Conservation (phyloP, 2,329 filamentous ascomycete species). For the Drechslerella stenobrocha region DNA sequence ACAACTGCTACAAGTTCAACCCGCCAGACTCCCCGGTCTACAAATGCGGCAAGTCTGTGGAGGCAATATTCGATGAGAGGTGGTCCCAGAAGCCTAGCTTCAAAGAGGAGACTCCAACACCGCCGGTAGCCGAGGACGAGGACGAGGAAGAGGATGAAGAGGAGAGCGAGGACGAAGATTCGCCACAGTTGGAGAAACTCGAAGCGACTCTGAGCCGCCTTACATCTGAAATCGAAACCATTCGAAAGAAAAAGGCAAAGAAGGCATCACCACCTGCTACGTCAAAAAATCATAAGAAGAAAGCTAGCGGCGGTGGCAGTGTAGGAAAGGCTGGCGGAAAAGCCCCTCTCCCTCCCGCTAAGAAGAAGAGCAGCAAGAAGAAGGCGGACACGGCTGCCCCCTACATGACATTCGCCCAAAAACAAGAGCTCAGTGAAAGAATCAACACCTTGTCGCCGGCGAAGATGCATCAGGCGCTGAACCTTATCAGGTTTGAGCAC, state of each 20-base stretch:
- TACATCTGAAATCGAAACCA: slow-evolving; percentile 56
- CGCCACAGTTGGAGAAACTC: slow-evolving; percentile 73
- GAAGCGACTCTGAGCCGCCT: slow-evolving; percentile 67
- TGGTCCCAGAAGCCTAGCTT: slow-evolving; percentile 80
- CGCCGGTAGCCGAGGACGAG: slow-evolving; percentile 70
- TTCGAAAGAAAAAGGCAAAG: slow-evolving; percentile 63
- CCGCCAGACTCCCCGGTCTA: slow-evolving; percentile 75
- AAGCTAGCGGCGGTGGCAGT: slow-evolving; percentile 49
- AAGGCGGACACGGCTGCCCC: slow-evolving; percentile 56
- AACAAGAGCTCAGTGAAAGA: slow-evolving; percentile 84
- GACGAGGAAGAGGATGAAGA: slow-evolving; percentile 65
- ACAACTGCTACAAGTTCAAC: slow-evolving; percentile 93
- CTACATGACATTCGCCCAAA: slow-evolving; percentile 74
- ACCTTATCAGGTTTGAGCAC: slow-evolving; percentile 85
- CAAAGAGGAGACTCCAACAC: slow-evolving; percentile 69
- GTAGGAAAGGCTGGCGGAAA: slow-evolving; percentile 58
- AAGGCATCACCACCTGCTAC: slow-evolving; percentile 60
- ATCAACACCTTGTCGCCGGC: slow-evolving; percentile 77
- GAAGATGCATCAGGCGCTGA: slow-evolving; percentile 78
- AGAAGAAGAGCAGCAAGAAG: slow-evolving; percentile 55
- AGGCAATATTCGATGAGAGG: slow-evolving; percentile 73
- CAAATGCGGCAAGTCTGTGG: slow-evolving; percentile 69
- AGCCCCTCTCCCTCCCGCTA: slow-evolving; percentile 54
- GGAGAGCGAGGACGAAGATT: slow-evolving; percentile 64
- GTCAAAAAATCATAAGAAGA: slow-evolving; percentile 57